Conservation (phyloP, 2,329 filamentous ascomycete genomes). For the Colletotrichum sp. region DNA sequence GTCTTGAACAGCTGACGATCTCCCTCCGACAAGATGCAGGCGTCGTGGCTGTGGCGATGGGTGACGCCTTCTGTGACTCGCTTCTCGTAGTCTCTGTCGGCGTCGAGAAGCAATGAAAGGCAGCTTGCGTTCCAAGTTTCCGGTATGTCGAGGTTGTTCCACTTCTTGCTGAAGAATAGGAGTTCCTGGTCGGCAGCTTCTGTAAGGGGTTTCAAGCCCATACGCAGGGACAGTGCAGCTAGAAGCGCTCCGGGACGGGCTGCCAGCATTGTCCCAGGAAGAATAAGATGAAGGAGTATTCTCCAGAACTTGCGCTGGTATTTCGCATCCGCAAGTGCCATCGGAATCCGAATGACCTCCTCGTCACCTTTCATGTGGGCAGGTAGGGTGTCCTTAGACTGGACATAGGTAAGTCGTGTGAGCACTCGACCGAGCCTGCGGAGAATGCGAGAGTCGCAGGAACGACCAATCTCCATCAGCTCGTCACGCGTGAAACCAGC, state of each 20-base stretch:
- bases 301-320: constrained; percentile 49
- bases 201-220: constrained; percentile 48
- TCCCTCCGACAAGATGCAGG: constrained; percentile 33
- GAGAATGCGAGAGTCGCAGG: constrained; percentile 52
- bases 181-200: constrained; percentile 46
- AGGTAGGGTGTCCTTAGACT: constrained; percentile 43
- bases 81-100: constrained; percentile 40
- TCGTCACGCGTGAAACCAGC: constrained; percentile 47
- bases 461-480: constrained; percentile 55
- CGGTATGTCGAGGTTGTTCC: constrained; percentile 51
- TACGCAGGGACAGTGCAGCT: constrained; percentile 51
- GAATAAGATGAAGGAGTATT: constrained; percentile 49
- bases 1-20: constrained; percentile 48
- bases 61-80: constrained; percentile 28
- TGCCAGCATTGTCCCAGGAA: constrained; percentile 52
- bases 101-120: constrained; percentile 49
- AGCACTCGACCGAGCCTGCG: constrained; percentile 51
- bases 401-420: constrained; percentile 49
- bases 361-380: constrained; percentile 41
- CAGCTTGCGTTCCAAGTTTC: constrained; percentile 56
- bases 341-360: constrained; percentile 46
- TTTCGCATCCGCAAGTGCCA: constrained; percentile 40
- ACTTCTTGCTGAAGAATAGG: constrained; percentile 42
- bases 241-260: constrained; percentile 49
- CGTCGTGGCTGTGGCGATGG: constrained; percentile 2